A percentile compares a stretch with the other conserved stretches of the same genome.
These are phyloP conservation scores for Nissolia schottii DNA, from an alignment of 306 rosid species.

Conservation along the genomic window DNA sequence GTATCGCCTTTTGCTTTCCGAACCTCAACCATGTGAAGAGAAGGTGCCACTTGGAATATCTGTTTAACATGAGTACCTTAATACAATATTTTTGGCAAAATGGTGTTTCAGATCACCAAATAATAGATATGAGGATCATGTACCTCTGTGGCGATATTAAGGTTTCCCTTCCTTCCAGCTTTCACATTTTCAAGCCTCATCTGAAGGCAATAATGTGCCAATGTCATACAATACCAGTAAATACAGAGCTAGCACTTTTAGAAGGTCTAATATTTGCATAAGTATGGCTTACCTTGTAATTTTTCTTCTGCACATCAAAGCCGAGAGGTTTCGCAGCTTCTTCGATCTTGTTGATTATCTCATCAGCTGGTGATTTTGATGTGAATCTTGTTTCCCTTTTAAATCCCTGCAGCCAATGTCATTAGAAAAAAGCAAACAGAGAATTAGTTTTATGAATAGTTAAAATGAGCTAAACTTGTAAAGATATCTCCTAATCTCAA, in stretches of 20 bases:
- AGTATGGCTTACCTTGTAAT: slow-evolving; percentile 67
- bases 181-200: slow-evolving; percentile 90
- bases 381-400: slow-evolving; percentile 99
- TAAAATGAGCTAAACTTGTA: neutral
- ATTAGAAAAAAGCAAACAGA: neutral
- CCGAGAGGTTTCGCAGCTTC: slow-evolving; percentile 99
- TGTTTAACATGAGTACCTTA: slow-evolving; percentile 25
- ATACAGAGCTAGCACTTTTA: neutral
- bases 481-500: too few species aligned
- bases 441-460: neutral
- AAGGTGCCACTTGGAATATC: slow-evolving; percentile 99
- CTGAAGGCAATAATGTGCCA: slow-evolving; percentile 34
- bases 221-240: neutral
- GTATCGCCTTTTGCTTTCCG: slow-evolving; percentile 98
- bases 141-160: slow-evolving; percentile 97
- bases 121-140: neutral
- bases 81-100: neutral
- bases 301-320: slow-evolving; percentile 92
- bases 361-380: slow-evolving; percentile 80
- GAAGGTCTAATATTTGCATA: neutral
- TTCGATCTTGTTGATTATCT: slow-evolving; percentile 86
- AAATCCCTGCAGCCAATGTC: slow-evolving; percentile 49
- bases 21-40: slow-evolving; percentile 96
- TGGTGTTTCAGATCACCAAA: neutral
- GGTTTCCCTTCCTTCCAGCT: slow-evolving; percentile 99